Evolutionary conservation across 805 yeast genomes (phyloP).

Genomic region (Priceomyces fermenticarens): DNA sequence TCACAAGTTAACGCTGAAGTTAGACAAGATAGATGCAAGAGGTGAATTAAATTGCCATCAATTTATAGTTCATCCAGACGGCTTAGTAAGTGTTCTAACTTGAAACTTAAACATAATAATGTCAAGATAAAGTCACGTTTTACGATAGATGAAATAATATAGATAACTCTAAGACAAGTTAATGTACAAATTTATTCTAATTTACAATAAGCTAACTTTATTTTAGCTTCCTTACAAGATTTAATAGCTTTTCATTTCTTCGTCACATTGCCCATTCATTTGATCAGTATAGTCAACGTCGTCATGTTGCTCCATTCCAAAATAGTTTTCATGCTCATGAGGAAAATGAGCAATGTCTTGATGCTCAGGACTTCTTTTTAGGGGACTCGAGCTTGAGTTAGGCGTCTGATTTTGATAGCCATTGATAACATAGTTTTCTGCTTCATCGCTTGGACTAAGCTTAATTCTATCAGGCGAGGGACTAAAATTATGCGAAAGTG

Average conservation of each 20-base stretch:
- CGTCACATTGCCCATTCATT: too few species aligned
- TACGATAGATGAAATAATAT: background rate
- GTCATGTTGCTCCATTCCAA: slow-evolving; percentile 28
- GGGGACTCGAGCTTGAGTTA: slow-evolving; percentile 6
- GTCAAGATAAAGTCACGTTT: background rate
- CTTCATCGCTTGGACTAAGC: slow-evolving; percentile 37
- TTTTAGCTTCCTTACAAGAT: too few species aligned
- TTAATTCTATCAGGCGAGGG: slow-evolving; percentile 16
- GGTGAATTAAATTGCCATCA: background rate
- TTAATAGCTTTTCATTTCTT: too few species aligned
- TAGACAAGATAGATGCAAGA: slow-evolving; percentile 5
- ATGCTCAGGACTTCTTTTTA: background rate
- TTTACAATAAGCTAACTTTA: background rate
- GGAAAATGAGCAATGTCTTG: slow-evolving; percentile 13
- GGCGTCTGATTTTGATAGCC: slow-evolving; percentile 22
- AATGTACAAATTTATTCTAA: background rate
- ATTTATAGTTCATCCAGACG: slow-evolving; percentile 24
- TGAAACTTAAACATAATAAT: background rate
- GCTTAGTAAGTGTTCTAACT: slow-evolving; percentile 20
- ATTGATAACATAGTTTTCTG: slow-evolving; percentile 35
- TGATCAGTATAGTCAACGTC: slow-evolving; percentile 11
- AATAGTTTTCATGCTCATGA: slow-evolving; percentile 36
- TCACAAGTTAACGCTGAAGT: slow-evolving; percentile 3
- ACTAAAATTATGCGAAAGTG: slow-evolving; percentile 11
- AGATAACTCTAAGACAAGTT: background rate